Evolutionary conservation across 2,329 filamentous ascomycete species (phyloP).

Genomic region (Pseudogymnoascus sp.): DNA sequence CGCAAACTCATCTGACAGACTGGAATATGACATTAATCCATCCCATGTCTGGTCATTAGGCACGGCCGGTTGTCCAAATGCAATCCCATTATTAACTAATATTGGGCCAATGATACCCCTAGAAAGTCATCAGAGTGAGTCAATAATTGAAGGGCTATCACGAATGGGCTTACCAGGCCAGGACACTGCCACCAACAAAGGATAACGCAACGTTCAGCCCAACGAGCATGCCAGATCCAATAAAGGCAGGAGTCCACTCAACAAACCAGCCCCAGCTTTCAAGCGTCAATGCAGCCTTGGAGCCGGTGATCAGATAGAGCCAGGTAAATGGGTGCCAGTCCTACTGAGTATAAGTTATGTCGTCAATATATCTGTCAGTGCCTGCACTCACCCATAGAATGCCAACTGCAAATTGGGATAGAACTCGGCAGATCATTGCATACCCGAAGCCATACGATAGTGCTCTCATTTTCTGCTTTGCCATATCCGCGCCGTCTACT

Average conservation of each 20-base stretch:
- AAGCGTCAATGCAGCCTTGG: constrained; percentile 21
- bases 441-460: constrained; percentile 31
- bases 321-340: constrained; percentile 16
- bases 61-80: not conserved
- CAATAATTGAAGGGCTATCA: too few relatives aligned
- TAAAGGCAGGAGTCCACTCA: constrained; percentile 25
- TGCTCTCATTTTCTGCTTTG: constrained; percentile 34
- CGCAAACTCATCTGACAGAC: not conserved
- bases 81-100: not conserved
- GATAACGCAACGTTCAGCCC: constrained; percentile 5
- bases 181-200: constrained; percentile 1
- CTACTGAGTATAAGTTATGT: not conserved
- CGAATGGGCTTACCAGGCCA: not conserved
- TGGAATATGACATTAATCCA: constrained; percentile 1
- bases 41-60: not conserved
- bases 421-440: constrained; percentile 34
- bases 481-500: constrained; percentile 33
- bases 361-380: not conserved
- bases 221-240: constrained; percentile 9
- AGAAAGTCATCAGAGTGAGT: not conserved
- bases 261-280: constrained; percentile 39
- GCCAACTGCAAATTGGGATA: constrained; percentile 35
- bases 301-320: constrained; percentile 20
- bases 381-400: constrained; percentile 32
- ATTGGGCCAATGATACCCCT: constrained; percentile 8